A percentile compares a stretch with the other conserved stretches of the same genome.
These are phyloP conservation scores for Talaromyces thailandensis DNA, from an alignment of 495 filamentous ascomycete species.

Conservation along the genomic window DNA sequence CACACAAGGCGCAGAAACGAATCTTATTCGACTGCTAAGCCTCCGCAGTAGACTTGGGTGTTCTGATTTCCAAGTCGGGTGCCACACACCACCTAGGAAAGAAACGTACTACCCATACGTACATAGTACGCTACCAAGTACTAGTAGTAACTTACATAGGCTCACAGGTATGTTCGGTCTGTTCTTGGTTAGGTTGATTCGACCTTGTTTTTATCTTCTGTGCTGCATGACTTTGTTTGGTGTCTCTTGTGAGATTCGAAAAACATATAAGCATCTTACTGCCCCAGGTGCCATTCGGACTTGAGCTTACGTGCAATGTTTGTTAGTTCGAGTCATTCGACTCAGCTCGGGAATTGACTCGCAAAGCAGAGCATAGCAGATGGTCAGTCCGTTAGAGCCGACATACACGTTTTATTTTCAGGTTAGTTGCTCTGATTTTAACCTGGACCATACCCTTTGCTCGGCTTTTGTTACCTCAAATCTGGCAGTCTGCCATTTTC, in stretches of 20 bases:
- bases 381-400: neutral
- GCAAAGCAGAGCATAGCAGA: neutral
- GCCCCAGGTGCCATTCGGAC: neutral
- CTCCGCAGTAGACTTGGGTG: neutral
- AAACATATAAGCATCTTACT: conserved; percentile 1
- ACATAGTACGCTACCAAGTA: neutral
- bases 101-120: neutral
- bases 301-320: neutral
- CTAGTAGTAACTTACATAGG: neutral
- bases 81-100: neutral
- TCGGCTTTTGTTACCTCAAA: neutral
- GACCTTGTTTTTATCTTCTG: conserved; percentile 2
- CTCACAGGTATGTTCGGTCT: neutral
- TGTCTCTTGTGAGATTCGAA: neutral
- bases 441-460: neutral
- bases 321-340: neutral
- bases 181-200: neutral
- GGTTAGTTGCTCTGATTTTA: neutral
- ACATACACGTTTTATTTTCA: neutral
- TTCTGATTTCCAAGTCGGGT: neutral
- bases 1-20: neutral
- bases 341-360: neutral
- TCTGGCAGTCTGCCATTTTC: neutral
- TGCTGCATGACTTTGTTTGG: conserved; percentile 1
- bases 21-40: neutral